Percentiles rank a stretch among this genome's conserved stretches.
Evolutionary conservation across 2,329 filamentous ascomycete species (phyloP).

Genomic region (Aspergillus glaucus): DNA sequence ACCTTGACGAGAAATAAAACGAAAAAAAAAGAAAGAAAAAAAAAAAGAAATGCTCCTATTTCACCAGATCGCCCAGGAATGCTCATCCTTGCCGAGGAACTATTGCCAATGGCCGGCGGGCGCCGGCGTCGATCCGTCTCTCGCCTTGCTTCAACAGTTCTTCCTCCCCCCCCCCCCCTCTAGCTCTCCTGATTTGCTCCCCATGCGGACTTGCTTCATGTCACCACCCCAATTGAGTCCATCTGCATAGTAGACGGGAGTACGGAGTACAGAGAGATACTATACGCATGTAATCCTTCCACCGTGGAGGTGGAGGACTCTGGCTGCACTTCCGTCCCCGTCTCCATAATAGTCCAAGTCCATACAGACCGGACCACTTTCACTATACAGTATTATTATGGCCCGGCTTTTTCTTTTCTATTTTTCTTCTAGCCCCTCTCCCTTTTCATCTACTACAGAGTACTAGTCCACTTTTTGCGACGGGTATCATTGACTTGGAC

Average conservation of each 20-base stretch:
- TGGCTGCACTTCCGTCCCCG: neutral
- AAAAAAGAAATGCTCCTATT: neutral
- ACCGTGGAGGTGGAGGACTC: neutral
- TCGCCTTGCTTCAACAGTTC: constrained; percentile 21
- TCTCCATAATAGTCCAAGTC: neutral
- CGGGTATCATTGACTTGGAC: constrained; percentile 19
- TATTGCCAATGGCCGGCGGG: constrained; percentile 32
- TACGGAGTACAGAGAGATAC: neutral
- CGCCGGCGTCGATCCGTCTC: constrained; percentile 31
- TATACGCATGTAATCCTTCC: constrained; percentile 1
- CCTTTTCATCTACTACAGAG: constrained; percentile 4
- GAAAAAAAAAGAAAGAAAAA: neutral
- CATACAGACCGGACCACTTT: neutral
- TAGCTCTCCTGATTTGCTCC: constrained; percentile 16
- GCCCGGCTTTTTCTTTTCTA: constrained; percentile 3
- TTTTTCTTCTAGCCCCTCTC: constrained; percentile 11
- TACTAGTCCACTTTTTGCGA: neutral
- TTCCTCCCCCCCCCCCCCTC: neutral
- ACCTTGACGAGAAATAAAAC: neutral
- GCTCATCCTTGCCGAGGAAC: constrained; percentile 25
- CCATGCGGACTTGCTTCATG: neutral
- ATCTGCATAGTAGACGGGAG: neutral
- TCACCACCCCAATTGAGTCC: neutral
- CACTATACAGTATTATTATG: neutral
- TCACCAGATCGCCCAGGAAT: neutral